Evolutionary conservation across 2,329 filamentous ascomycete genomes (phyloP).

Genomic region (Eutypella sp.): DNA sequence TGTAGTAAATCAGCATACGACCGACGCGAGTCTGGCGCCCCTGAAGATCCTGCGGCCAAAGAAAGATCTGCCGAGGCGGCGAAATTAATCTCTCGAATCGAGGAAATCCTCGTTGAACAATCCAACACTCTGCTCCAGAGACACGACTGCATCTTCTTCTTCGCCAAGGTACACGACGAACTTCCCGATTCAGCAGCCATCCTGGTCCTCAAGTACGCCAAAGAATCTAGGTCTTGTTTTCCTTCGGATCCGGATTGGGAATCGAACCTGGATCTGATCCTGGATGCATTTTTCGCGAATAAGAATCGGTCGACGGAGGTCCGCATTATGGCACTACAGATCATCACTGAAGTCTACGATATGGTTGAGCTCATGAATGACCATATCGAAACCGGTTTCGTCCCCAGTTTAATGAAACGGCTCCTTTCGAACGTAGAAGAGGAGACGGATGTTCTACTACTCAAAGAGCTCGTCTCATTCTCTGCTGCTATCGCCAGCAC

Average conservation of each 20-base stretch:
- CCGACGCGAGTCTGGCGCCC: slow-evolving; percentile 1
- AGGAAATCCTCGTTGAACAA: slow-evolving; percentile 41
- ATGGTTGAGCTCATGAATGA: slow-evolving; percentile 55
- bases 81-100: slow-evolving; percentile 43
- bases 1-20: slow-evolving; percentile 37
- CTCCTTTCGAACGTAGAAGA: slow-evolving; percentile 56
- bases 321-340: slow-evolving; percentile 57
- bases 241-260: slow-evolving; percentile 68
- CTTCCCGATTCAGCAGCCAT: slow-evolving; percentile 61
- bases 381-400: slow-evolving; percentile 51
- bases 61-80: slow-evolving; percentile 34
- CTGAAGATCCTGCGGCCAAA: slow-evolving; percentile 13
- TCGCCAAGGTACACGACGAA: slow-evolving; percentile 55
- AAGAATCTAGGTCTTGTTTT: slow-evolving; percentile 64
- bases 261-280: slow-evolving; percentile 53
- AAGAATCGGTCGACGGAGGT: slow-evolving; percentile 55
- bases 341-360: slow-evolving; percentile 55
- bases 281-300: slow-evolving; percentile 61
- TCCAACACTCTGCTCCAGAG: slow-evolving; percentile 52
- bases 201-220: slow-evolving; percentile 62
- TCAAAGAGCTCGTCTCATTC: slow-evolving; percentile 61
- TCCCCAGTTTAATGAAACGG: slow-evolving; percentile 54
- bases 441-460: slow-evolving; percentile 60
- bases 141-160: slow-evolving; percentile 62
- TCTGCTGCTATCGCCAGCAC: slow-evolving; percentile 60